Percentiles rank a stretch among this genome's conserved stretches.
These are phyloP conservation scores for Trypanosoma melophagium DNA, from an alignment of 208 protist genomes.

Conservation along the genomic window DNA sequence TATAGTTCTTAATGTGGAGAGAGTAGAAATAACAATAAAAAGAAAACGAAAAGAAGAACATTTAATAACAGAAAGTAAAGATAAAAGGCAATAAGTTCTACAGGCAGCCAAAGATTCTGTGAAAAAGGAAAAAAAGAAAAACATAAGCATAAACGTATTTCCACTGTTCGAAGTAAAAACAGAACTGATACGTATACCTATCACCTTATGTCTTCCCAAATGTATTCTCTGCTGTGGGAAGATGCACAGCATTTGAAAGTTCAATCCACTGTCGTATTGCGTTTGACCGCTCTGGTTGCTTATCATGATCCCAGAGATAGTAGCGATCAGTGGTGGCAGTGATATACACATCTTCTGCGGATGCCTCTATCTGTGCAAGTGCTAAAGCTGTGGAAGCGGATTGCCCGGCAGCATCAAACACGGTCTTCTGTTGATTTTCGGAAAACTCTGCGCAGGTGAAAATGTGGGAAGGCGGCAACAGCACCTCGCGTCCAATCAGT, in stretches of 20 bases:
- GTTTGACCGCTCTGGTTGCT: conserved; percentile 27
- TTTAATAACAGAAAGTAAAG: neutral
- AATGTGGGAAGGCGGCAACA: conserved; percentile 22
- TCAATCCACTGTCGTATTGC: conserved; percentile 52
- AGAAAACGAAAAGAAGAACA: conserved; percentile 17
- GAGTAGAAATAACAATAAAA: neutral
- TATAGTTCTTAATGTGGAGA: neutral
- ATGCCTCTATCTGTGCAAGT: conserved; percentile 17
- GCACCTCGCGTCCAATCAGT: conserved; percentile 25
- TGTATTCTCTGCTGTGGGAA: neutral
- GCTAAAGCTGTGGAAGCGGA: neutral
- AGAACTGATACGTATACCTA: neutral
- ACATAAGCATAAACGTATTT: conserved; percentile 14
- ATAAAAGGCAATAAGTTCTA: neutral
- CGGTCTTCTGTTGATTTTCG: neutral
- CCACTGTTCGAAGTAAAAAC: neutral
- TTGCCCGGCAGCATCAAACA: conserved; percentile 11
- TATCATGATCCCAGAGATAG: conserved; percentile 67
- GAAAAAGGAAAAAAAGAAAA: conserved; percentile 7
- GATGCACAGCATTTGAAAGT: conserved; percentile 46
- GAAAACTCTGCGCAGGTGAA: conserved; percentile 20
- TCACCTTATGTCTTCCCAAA: neutral
- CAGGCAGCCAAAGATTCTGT: neutral
- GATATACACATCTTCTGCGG: conserved; percentile 24
- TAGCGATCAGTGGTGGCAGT: conserved; percentile 28